Evolutionary conservation across 192 early-diverging fungal species (phyloP), one percentile per base, ranked within the genome.

Genomic region (Coemansia reversa): DNA sequence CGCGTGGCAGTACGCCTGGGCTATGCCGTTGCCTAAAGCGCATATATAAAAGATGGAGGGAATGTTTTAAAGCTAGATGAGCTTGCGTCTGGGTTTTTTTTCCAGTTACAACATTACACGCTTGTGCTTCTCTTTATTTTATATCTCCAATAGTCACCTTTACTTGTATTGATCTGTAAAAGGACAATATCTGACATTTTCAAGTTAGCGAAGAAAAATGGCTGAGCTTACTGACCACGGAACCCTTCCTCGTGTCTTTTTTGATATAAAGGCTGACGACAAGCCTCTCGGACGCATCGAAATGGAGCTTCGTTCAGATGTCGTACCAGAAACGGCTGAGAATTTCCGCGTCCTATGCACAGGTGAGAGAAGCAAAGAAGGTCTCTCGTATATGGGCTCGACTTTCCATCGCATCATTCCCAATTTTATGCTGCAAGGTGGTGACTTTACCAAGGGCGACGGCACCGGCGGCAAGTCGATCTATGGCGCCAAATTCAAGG

Each of bases 341-440:
- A 98, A 98, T 89, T 98, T 98, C 83, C 85, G 88, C 35, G 83
- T 84, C 42, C 83, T 92, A 45, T 69, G 74, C 60, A 72, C 74
- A 3, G 84, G 84, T 24, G 67, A 78, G 51, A 54, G 8, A 9
- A 39, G 35, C 35, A 39, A 39, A 39, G 67, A 81, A 48, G 77
- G 75, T 18, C 63, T 66, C 48, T 71, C 77, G 20, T 94, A 87
- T 83, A 87, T 86, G 74, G 91, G 87, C 55, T 84, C 84, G 50
- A 81, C 70, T 19, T 98, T 96, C 86, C 96, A 98, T 75, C 90
- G 95, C 48, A 81, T 94, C 7, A 94, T 94, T 69, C 87, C 91
- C 72, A 61, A 82, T 33, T 95, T 96, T 62, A 96, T 96, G 92
- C 82, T 90, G 66, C 95, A 97, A 84, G 94, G 94, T 66, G 91